A percentile compares a stretch with the other conserved stretches of the same genome.
Evolutionary conservation across 2,329 filamentous ascomycete species (phyloP).

Genomic region (Aureobasidium zeae): DNA sequence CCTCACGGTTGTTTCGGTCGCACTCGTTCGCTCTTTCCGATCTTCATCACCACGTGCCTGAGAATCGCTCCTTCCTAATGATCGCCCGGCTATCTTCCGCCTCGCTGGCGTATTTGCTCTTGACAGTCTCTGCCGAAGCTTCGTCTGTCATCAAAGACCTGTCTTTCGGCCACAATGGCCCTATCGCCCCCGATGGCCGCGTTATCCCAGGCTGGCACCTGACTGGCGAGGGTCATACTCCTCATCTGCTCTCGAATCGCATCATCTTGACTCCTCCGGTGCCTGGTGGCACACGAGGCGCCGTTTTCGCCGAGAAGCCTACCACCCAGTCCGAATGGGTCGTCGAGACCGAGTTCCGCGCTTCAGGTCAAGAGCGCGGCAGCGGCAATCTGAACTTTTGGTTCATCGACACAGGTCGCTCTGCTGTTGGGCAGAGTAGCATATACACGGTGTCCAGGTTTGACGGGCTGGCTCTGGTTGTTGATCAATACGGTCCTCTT

Average conservation of each 20-base stretch:
- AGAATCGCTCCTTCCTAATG: constrained; percentile 12
- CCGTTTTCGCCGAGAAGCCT: constrained; percentile 64
- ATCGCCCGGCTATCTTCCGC: constrained; percentile 2
- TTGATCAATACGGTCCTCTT: constrained; percentile 72
- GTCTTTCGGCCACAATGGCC: constrained; percentile 65
- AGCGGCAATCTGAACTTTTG: constrained; percentile 89
- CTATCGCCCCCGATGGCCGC: constrained; percentile 53
- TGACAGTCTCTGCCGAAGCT: constrained; percentile 22
- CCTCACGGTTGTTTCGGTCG: constrained; percentile 26
- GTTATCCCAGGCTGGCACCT: constrained; percentile 48
- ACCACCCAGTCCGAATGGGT: constrained; percentile 60
- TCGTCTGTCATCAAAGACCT: constrained; percentile 34
- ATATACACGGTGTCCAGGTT: constrained; percentile 79
- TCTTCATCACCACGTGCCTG: constrained; percentile 1
- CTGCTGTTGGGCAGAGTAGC: constrained; percentile 59
- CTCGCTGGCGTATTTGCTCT: constrained; percentile 21
- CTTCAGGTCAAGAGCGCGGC: constrained; percentile 72
- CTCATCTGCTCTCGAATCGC: constrained; percentile 71
- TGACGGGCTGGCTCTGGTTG: constrained; percentile 78
- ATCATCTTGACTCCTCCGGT: constrained; percentile 82
- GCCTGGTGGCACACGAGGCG: constrained; percentile 75
- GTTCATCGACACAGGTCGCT: constrained; percentile 60
- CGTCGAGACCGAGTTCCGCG: constrained; percentile 78
- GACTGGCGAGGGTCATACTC: constrained; percentile 46
- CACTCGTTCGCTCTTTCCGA: constrained; percentile 19